Percentiles rank a stretch among this genome's conserved stretches.
Evolutionary conservation across 176 grass and related monocot species (phyloP).

Genomic region (Miscanthus lutarioriparius): DNA sequence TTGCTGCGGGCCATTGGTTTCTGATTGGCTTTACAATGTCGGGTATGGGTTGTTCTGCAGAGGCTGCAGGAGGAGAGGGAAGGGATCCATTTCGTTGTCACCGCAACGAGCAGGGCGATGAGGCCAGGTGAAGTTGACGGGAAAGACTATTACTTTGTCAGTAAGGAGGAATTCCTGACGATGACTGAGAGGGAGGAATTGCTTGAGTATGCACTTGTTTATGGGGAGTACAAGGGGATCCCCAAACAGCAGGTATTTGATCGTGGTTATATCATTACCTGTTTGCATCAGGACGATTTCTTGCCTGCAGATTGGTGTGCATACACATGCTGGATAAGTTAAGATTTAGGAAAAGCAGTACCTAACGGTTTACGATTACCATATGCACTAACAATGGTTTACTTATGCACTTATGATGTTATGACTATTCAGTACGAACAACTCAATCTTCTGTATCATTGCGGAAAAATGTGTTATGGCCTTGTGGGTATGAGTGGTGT

Average conservation of each 20-base stretch:
- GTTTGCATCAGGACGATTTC: neutral
- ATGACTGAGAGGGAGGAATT: conserved; percentile 91
- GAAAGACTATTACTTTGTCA: conserved; percentile 92
- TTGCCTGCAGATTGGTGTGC: neutral
- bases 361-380: neutral
- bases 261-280: neutral
- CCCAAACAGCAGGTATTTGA: conserved; percentile 88
- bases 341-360: neutral
- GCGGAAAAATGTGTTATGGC: neutral
- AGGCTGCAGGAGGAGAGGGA: conserved; percentile 79
- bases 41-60: conserved; percentile 41
- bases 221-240: conserved; percentile 92
- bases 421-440: neutral
- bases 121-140: conserved; percentile 80
- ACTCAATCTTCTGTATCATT: neutral
- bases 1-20: neutral
- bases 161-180: conserved; percentile 77
- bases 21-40: neutral
- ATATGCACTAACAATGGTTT: neutral
- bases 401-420: neutral
- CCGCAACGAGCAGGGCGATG: conserved; percentile 69
- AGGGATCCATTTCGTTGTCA: conserved; percentile 82
- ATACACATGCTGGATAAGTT: neutral
- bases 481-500: neutral
- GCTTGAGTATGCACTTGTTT: conserved; percentile 89